A percentile compares a stretch with the other conserved stretches of the same genome.
phyloP scores from a whole-genome alignment of 2,329 filamentous ascomycete species.

The Fusarium tuaranense region DNA sequence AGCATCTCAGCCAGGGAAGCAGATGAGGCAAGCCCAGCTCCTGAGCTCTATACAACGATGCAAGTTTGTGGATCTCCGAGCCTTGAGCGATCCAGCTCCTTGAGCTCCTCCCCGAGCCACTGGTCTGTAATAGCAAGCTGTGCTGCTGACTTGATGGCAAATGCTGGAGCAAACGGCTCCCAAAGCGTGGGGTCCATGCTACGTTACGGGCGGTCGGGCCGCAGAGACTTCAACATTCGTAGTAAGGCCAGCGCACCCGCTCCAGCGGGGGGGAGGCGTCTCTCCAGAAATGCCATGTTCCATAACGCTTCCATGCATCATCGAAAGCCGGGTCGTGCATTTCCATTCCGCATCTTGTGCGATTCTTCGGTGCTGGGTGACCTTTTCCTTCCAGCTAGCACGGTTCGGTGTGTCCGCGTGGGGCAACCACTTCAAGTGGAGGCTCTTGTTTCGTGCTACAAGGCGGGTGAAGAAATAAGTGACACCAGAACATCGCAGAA shows the following conservation, averaged over 20 bases:
- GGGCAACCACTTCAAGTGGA: conserved; percentile 2
- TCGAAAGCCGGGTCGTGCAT: neutral
- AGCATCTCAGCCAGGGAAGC: neutral
- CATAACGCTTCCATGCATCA: conserved; percentile 18
- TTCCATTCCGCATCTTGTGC: conserved; percentile 2
- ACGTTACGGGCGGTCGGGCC: conserved; percentile 25
- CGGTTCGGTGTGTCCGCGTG: conserved; percentile 42
- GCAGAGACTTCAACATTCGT: neutral
- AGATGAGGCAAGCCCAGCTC: neutral
- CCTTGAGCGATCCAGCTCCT: conserved; percentile 3
- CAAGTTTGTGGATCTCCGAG: conserved; percentile 3
- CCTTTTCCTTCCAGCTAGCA: conserved; percentile 28
- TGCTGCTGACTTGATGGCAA: neutral
- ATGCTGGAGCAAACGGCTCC: neutral
- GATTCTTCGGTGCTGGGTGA: conserved; percentile 2
- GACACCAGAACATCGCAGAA: neutral
- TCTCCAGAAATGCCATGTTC: conserved; percentile 8
- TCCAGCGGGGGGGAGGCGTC: conserved; percentile 4
- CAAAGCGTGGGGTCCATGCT: conserved; percentile 16
- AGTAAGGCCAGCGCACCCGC: neutral
- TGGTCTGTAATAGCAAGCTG: neutral
- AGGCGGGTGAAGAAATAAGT: neutral
- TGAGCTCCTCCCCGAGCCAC: neutral
- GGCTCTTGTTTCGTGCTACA: neutral
- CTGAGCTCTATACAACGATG: neutral